These are phyloP conservation scores for Fraxinus excelsior DNA, from an alignment of 257 asterid genomes.

Conservation along the genomic window DNA sequence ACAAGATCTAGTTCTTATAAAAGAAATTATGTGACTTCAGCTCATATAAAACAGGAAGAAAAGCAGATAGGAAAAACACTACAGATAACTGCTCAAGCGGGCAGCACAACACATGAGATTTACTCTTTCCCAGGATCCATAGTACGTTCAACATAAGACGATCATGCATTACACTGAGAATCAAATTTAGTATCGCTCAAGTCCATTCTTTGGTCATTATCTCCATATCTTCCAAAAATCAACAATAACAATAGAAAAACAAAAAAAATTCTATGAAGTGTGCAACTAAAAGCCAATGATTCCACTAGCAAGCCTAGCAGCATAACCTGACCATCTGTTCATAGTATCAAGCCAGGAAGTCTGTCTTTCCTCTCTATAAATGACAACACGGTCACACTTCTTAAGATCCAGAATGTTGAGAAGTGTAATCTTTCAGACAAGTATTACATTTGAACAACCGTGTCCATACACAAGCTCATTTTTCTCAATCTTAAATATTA, in stretches of 20 bases:
- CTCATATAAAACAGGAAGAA: slow-evolving; percentile 1
- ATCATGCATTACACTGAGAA: not conserved
- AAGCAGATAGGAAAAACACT: not conserved
- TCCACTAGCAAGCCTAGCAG: slow-evolving; percentile 15
- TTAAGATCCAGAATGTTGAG: not conserved
- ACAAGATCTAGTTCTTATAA: not conserved
- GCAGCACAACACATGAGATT: not conserved
- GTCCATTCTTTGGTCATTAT: not conserved
- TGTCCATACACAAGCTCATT: not conserved
- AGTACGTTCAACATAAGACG: not conserved
- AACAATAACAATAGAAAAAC: not conserved
- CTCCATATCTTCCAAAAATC: slow-evolving; percentile 3
- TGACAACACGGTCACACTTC: not conserved
- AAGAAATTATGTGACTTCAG: not conserved
- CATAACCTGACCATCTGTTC: not conserved
- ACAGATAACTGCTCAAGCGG: not conserved
- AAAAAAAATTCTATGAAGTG: not conserved
- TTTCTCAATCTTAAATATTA: not conserved
- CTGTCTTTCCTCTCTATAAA: not conserved
- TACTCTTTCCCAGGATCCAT: not conserved
- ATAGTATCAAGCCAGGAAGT: not conserved
- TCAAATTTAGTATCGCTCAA: not conserved
- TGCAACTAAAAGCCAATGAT: slow-evolving; percentile 5
- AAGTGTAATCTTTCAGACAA: not conserved
- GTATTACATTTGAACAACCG: not conserved